These are phyloP conservation scores for Aspergillus cavernicola DNA, from an alignment of 495 filamentous ascomycete genomes.

Conservation along the genomic window DNA sequence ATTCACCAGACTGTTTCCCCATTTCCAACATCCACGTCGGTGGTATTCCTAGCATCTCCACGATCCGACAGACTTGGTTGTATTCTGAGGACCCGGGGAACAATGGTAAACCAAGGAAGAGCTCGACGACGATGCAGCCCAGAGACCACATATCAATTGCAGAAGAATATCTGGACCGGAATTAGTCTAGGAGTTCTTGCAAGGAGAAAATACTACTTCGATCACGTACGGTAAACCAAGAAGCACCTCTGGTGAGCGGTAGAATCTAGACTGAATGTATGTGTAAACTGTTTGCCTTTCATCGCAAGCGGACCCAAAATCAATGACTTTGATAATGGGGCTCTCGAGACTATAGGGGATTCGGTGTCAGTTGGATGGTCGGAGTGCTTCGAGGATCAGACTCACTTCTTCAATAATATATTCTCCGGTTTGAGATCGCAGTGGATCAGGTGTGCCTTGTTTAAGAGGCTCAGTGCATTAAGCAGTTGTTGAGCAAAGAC, in stretches of 20 bases:
- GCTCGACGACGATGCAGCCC: constrained; percentile 96
- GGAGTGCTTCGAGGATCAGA: background rate
- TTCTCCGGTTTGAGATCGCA: constrained; percentile 99
- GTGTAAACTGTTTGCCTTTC: constrained; percentile 99
- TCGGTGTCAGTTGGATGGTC: constrained; percentile 3
- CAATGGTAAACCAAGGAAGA: constrained; percentile 90
- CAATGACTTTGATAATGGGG: constrained; percentile 99
- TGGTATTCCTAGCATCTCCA: constrained; percentile 96
- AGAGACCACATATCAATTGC: constrained; percentile 99
- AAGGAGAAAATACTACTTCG: background rate
- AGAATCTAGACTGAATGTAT: constrained; percentile 98
- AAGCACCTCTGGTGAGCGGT: constrained; percentile 93
- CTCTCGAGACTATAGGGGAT: constrained; percentile 69
- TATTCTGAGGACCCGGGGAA: constrained; percentile 99
- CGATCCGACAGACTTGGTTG: constrained; percentile 95
- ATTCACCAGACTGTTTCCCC: constrained; percentile 96
- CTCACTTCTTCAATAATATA: constrained; percentile 91
- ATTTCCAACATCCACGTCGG: constrained; percentile 99
- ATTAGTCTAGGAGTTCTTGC: background rate
- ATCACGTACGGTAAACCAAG: constrained; percentile 73
- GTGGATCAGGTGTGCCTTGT: constrained; percentile 96
- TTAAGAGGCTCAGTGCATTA: constrained; percentile 86
- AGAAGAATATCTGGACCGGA: constrained; percentile 71
- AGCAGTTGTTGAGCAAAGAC: constrained; percentile 98
- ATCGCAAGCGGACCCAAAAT: constrained; percentile 98